Evolutionary conservation across 306 rosid genomes (phyloP).

Genomic region (Boehmeria nivea): DNA sequence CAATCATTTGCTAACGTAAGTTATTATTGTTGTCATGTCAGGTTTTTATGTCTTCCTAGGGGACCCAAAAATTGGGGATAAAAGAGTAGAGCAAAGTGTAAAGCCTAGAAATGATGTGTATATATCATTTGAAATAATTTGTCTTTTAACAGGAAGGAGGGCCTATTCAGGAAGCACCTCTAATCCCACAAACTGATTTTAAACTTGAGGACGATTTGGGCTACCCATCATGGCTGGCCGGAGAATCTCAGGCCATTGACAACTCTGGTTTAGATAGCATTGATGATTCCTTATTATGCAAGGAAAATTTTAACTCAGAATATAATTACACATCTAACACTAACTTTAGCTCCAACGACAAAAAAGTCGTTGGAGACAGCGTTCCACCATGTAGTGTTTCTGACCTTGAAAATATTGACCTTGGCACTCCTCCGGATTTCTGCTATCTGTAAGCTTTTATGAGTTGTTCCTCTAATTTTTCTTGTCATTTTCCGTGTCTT

Average conservation of each 20-base stretch:
- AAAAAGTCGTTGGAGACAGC: constrained; percentile 16
- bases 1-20: constrained; percentile 40
- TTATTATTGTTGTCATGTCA: constrained; percentile 13
- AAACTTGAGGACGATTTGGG: constrained; percentile 23
- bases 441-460: constrained; percentile 49
- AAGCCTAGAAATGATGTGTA: constrained; percentile 1
- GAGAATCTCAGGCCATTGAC: constrained; percentile 61
- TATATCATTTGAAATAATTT: not conserved
- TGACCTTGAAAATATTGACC: constrained; percentile 56
- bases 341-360: constrained; percentile 12
- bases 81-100: too few relatives aligned
- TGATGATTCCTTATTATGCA: constrained; percentile 63
- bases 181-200: constrained; percentile 19
- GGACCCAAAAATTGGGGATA: too few relatives aligned
- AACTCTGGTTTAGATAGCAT: constrained; percentile 28
- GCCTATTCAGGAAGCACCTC: constrained; percentile 20
- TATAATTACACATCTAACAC: constrained; percentile 17
- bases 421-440: constrained; percentile 81
- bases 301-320: constrained; percentile 45
- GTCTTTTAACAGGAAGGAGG: constrained; percentile 41
- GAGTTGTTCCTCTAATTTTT: not conserved
- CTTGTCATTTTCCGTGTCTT: too few relatives aligned
- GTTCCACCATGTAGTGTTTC: constrained; percentile 34
- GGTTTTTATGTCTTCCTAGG: too few relatives aligned
- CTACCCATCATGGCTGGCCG: constrained; percentile 53